Percentiles rank a stretch among this genome's conserved stretches.
These are phyloP conservation scores for Rhodotorula kratochvilovae DNA, from an alignment of 768 basidiomycete genomes.

Conservation along the genomic window DNA sequence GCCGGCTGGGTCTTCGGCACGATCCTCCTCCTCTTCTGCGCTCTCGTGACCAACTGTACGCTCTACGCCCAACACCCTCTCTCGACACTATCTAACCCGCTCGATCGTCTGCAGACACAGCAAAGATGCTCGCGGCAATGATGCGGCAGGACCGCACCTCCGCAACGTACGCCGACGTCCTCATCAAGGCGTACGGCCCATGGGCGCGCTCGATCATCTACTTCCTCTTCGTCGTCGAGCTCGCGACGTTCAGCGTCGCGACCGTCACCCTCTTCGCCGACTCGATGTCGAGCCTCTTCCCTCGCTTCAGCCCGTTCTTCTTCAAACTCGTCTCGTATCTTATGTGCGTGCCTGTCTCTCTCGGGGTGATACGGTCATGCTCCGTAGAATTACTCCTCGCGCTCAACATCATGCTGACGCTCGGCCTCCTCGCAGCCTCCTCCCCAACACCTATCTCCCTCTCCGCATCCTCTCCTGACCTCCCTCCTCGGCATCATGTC, in stretches of 20 bases:
- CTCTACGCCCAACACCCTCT: constrained; percentile 22
- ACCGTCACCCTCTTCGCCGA: constrained; percentile 87
- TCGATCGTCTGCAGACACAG: constrained; percentile 53
- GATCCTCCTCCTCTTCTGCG: constrained; percentile 68
- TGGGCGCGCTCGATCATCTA: constrained; percentile 63
- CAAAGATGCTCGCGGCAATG: constrained; percentile 75
- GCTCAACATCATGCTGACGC: neutral
- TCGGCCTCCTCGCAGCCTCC: constrained; percentile 54
- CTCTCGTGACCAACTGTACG: constrained; percentile 77
- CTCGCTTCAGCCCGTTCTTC: constrained; percentile 60
- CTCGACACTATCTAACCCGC: accelerated
- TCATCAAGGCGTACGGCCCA: constrained; percentile 78
- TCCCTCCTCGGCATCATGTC: constrained; percentile 81
- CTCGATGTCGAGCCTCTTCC: constrained; percentile 68
- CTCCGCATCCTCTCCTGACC: constrained; percentile 80
- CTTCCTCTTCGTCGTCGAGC: constrained; percentile 48
- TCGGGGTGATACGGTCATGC: too few species aligned
- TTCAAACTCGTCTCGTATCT: constrained; percentile 72
- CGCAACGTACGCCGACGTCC: constrained; percentile 83
- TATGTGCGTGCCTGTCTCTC: constrained; percentile 54
- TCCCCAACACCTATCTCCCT: constrained; percentile 80
- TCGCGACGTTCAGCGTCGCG: constrained; percentile 58
- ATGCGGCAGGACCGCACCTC: constrained; percentile 66
- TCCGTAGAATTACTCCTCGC: too few species aligned
- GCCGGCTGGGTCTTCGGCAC: constrained; percentile 83